These are phyloP conservation scores for Sphagnum magellanicum DNA, from an alignment of 228 moss, liverwort and hornwort species.

Conservation along the genomic window DNA sequence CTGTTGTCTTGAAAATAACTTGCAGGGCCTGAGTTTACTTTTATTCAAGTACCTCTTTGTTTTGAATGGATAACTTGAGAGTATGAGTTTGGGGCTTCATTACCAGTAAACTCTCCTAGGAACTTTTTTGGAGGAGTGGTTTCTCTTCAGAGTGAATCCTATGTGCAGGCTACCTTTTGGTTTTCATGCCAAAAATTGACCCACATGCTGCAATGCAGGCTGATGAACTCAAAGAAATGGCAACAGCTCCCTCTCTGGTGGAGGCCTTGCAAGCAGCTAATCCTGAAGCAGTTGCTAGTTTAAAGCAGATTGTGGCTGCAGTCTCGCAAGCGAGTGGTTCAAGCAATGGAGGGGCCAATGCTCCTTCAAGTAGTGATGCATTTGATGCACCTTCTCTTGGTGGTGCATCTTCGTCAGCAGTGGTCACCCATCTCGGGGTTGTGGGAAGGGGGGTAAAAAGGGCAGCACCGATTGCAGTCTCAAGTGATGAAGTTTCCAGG, in stretches of 20 bases:
- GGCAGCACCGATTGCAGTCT: conserved; percentile 52
- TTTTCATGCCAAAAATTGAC: neutral
- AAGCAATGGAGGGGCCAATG: conserved; percentile 8
- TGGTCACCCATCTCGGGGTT: conserved; percentile 81
- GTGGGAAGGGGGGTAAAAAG: conserved; percentile 92
- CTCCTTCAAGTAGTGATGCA: neutral
- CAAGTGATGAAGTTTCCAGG: conserved; percentile 16
- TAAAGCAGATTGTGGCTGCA: conserved; percentile 61
- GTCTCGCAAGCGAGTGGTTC: conserved; percentile 32
- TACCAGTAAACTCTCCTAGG: too few relatives aligned
- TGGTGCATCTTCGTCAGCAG: conserved; percentile 29
- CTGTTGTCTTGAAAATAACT: too few relatives aligned
- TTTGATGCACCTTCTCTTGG: conserved; percentile 40
- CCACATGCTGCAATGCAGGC: conserved; percentile 25
- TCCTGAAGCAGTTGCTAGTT: conserved; percentile 66
- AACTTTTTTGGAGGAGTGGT: too few relatives aligned
- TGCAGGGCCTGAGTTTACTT: neutral
- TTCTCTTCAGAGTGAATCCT: too few relatives aligned
- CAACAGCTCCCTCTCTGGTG: conserved; percentile 68
- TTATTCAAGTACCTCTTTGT: neutral
- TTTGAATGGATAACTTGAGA: neutral
- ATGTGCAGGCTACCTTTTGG: too few relatives aligned
- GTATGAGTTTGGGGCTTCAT: too few relatives aligned
- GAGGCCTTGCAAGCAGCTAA: conserved; percentile 78
- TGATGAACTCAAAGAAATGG: conserved; percentile 90